Conservation (phyloP, 805 yeast genomes). For the Teunomyces pallodes region DNA sequence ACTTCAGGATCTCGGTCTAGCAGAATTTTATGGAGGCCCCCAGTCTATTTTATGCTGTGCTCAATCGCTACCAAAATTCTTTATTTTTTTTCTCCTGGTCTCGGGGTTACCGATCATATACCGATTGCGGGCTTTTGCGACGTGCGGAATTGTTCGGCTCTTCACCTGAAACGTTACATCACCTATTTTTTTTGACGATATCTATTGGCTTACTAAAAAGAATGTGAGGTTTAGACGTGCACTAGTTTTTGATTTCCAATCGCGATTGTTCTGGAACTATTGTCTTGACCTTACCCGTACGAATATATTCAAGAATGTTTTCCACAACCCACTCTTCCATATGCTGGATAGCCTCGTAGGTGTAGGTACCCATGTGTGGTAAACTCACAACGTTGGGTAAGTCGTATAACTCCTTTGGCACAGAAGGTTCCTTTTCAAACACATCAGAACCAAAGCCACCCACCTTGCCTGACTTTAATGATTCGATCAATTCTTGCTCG, state of each 20-base stretch:
- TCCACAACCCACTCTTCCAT: conserved; percentile 81
- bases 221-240: not conserved
- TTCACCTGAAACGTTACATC: conserved; percentile 3
- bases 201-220: not conserved
- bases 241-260: conserved; percentile 18
- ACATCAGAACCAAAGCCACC: conserved; percentile 74
- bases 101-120: not conserved
- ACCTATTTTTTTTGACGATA: conserved; percentile 13
- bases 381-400: conserved; percentile 70
- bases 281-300: conserved; percentile 65
- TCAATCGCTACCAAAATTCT: too few species aligned
- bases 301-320: conserved; percentile 59
- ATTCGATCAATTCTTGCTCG: conserved; percentile 55
- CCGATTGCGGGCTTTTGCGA: conserved; percentile 3
- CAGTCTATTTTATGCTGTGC: too few species aligned
- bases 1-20: too few species aligned
- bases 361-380: conserved; percentile 89
- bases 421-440: conserved; percentile 71
- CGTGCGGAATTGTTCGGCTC: not conserved
- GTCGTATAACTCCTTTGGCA: conserved; percentile 56
- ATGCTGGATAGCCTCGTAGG: conserved; percentile 66
- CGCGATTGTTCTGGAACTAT: conserved; percentile 76
- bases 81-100: not conserved
- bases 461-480: conserved; percentile 61
- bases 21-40: too few species aligned